Percentiles rank a stretch among this genome's conserved stretches.
Evolutionary conservation across 2,329 filamentous ascomycete species (phyloP).

Genomic region (Simplicillium aogashimaense): DNA sequence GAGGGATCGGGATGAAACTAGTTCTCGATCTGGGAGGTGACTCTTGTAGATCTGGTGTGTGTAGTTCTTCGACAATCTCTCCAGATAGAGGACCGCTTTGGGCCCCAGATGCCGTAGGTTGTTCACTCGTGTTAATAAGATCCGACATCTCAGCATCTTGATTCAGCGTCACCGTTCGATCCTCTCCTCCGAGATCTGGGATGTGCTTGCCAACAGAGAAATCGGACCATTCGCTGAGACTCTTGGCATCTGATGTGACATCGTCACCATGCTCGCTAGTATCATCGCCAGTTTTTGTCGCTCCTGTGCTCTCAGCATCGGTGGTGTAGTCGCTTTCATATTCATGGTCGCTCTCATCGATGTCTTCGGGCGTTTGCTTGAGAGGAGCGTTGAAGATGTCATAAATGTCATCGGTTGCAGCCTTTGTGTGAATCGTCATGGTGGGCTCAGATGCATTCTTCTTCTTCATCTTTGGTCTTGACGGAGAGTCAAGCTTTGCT

Average conservation of each 20-base stretch:
- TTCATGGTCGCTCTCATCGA: slow-evolving; percentile 42
- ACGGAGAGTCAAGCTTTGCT: slow-evolving; percentile 84
- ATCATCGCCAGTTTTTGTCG: slow-evolving; percentile 53
- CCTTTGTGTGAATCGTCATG: slow-evolving; percentile 93
- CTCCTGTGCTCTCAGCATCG: slow-evolving; percentile 73
- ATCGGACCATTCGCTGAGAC: slow-evolving; percentile 78
- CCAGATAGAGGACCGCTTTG: slow-evolving; percentile 24
- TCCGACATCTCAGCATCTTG: slow-evolving; percentile 16
- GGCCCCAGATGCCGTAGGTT: slow-evolving; percentile 3
- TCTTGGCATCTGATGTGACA: slow-evolving; percentile 49
- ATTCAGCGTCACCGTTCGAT: background rate
- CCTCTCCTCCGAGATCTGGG: slow-evolving; percentile 32
- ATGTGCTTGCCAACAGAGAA: slow-evolving; percentile 68
- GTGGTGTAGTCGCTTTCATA: slow-evolving; percentile 76
- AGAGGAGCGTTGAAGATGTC: slow-evolving; percentile 86
- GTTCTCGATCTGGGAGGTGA: slow-evolving; percentile 47
- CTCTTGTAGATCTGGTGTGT: slow-evolving; percentile 29
- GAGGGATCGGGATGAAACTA: slow-evolving; percentile 69
- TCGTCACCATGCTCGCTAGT: slow-evolving; percentile 30
- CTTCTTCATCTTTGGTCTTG: slow-evolving; percentile 72
- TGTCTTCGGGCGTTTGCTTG: slow-evolving; percentile 15
- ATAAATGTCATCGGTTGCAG: slow-evolving; percentile 95
- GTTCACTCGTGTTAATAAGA: slow-evolving; percentile 9
- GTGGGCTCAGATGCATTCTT: slow-evolving; percentile 75
- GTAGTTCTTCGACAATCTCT: slow-evolving; percentile 25